Percentiles rank a stretch among this genome's conserved stretches.
Conservation (phyloP, 805 yeast species). For the Lipomyces yamanashiensis region DNA sequence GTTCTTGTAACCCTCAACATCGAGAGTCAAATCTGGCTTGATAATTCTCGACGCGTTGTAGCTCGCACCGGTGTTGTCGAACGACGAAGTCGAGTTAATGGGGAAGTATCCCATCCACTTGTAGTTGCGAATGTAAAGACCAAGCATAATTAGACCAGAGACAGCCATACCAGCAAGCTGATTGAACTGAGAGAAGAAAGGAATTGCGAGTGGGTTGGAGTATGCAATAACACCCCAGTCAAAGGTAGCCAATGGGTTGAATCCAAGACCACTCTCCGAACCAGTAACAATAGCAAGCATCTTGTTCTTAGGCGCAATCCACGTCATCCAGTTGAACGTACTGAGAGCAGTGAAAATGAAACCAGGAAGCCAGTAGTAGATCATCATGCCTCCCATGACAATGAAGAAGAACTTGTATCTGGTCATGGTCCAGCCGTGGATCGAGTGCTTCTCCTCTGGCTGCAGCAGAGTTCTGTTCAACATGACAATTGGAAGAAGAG, state of each 20-base stretch:
- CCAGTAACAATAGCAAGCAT: conserved; percentile 59
- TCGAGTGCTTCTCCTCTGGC: conserved; percentile 50
- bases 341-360: conserved; percentile 63
- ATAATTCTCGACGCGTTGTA: conserved; percentile 60
- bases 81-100: conserved; percentile 51
- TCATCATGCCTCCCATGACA: conserved; percentile 49
- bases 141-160: conserved; percentile 41
- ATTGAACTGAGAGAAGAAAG: conserved; percentile 45
- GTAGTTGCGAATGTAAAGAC: conserved; percentile 51
- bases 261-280: conserved; percentile 47
- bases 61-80: conserved; percentile 37
- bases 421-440: conserved; percentile 66
- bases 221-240: conserved; percentile 48
- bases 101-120: conserved; percentile 57
- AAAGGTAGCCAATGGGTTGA: conserved; percentile 54
- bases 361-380: conserved; percentile 67
- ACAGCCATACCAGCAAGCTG: conserved; percentile 47
- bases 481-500: conserved; percentile 54
- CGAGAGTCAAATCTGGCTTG: conserved; percentile 49
- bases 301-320: conserved; percentile 59
- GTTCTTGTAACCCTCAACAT: conserved; percentile 53
- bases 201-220: conserved; percentile 48
- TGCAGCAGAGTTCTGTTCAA: conserved; percentile 55
- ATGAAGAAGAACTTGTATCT: conserved; percentile 55
- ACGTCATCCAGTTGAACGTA: conserved; percentile 61